Base-by-base conservation (phyloP, 768 basidiomycete genomes). In the Lentinula raphanica region DNA sequence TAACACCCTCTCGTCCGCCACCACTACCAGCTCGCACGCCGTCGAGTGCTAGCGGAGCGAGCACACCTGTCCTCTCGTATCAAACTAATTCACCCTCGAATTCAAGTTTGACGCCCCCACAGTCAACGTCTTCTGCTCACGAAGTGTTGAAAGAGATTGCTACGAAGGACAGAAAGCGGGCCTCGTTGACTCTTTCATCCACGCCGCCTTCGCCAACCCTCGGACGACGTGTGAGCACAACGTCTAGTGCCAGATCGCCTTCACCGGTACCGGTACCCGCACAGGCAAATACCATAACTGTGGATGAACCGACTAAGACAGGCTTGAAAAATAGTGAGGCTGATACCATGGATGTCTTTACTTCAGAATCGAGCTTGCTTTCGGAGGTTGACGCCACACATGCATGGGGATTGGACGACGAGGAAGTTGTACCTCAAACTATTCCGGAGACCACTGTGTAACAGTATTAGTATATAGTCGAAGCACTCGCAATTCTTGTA, bases 131-230 rank as follows among this genome's bases (percentile, higher is more conserved):
- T 19, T 71, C 78, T 1, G 83, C 86, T 3, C 81, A 82, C 21
- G 78, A 80, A 40, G 76, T 78, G 11, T 73, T 88, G 27, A 81
- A 86, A 70, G 76, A 74, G 39, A 86, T 88, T 54, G 85, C 71
- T 28, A 69, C 72, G 9, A 76, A 71, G 60, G 80, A 82, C 51
- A 62, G 69, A 28, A 8, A 63, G 53, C 62, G 68, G 46, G 67
- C 63, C 9, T 69, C 63, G 48, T 62, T 68, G 46, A 27, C 53
- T 13, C 27, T 54, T 5, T 42, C 53, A 9, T 39, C 53, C 25
- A 31, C 54, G 15, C 54, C 40, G 6, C 54, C 54, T 12, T 42
- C 54, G 9, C 54, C 39, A 13, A 42, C 54, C 5, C 27, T 21
- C 9, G 29, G 27, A 27, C 39, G 54, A 7, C 54, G 39, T 29